Evolutionary conservation across 2,329 filamentous ascomycete species (phyloP).

Genomic region (Penicillium sp.): DNA sequence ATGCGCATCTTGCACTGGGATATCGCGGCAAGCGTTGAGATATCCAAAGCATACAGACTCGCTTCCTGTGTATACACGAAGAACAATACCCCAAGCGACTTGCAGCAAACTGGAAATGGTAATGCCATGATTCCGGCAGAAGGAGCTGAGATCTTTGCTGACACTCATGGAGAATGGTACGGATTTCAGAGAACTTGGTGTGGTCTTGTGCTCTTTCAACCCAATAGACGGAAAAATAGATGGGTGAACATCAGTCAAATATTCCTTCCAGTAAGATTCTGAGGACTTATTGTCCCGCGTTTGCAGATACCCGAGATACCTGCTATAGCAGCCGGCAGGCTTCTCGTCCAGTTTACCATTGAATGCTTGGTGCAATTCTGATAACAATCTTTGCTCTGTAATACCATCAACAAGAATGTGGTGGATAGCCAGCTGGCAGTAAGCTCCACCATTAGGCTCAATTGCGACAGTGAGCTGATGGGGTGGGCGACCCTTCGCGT

Average conservation of each 20-base stretch:
- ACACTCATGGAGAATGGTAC: neutral
- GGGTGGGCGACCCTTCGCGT: neutral
- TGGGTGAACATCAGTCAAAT: constrained; percentile 1
- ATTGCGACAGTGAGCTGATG: constrained; percentile 2
- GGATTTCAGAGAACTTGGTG: neutral
- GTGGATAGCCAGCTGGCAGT: constrained; percentile 4
- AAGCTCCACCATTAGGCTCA: neutral
- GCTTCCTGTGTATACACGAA: neutral
- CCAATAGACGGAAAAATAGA: constrained; percentile 7
- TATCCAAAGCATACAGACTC: constrained; percentile 8
- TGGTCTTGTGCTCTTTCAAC: neutral
- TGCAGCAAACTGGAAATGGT: constrained; percentile 2
- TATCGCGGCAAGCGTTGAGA: constrained; percentile 6
- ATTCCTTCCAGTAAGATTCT: constrained; percentile 3
- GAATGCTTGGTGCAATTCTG: neutral
- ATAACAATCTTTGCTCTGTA: neutral
- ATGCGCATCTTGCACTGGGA: neutral
- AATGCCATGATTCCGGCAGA: neutral
- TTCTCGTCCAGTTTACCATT: neutral
- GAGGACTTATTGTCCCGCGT: neutral
- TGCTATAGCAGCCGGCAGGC: too few relatives aligned
- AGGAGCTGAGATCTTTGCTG: neutral
- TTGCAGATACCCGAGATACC: neutral
- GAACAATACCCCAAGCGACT: neutral
- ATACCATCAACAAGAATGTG: neutral